Evolutionary conservation across 305 asterid species (phyloP).

Genomic region (Fraxinus velutina): DNA sequence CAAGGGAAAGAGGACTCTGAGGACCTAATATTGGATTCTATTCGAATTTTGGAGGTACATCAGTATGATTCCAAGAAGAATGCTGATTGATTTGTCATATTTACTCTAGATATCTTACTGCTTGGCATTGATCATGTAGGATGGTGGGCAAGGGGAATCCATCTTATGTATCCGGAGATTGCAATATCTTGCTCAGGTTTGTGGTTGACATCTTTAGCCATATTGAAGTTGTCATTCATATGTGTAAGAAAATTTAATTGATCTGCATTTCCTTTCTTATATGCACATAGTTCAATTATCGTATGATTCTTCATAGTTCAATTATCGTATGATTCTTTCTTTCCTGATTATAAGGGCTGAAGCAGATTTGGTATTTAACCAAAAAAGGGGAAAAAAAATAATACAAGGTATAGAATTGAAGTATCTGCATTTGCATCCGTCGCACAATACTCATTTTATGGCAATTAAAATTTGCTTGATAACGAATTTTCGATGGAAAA

Average conservation of each 20-base stretch:
- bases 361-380: neutral
- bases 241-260: conserved; percentile 7
- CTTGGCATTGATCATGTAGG: conserved; percentile 48
- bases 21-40: conserved; percentile 65
- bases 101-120: conserved; percentile 14
- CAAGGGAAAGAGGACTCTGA: conserved; percentile 74
- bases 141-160: conserved; percentile 69
- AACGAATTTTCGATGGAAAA: neutral
- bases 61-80: conserved; percentile 17
- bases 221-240: conserved; percentile 6
- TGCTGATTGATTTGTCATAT: conserved; percentile 19
- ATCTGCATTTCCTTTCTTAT: neutral
- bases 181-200: conserved; percentile 80
- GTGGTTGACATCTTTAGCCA: conserved; percentile 19
- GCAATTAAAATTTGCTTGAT: conserved; percentile 3
- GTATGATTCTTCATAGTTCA: neutral
- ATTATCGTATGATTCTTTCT: neutral
- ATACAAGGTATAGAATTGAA: conserved; percentile 1
- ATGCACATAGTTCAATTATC: conserved; percentile 10
- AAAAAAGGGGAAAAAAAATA: neutral
- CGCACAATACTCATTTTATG: neutral
- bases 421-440: neutral
- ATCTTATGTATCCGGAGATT: conserved; percentile 60
- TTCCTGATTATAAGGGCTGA: neutral
- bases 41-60: conserved; percentile 75